Conservation (phyloP, 2,329 filamentous ascomycete species). For the Penicillium frequentans region DNA sequence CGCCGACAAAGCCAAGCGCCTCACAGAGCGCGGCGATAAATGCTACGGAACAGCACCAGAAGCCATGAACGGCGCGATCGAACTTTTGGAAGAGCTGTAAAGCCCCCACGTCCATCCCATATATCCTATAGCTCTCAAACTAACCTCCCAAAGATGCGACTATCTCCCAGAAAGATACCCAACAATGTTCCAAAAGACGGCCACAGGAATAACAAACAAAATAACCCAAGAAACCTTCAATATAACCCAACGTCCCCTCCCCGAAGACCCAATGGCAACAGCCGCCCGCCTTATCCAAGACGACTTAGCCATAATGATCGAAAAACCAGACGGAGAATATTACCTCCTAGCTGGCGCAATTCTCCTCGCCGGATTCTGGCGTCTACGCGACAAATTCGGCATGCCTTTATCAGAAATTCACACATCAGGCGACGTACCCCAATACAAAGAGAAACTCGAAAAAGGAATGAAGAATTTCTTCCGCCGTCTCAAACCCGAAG, state of each 20-base stretch:
- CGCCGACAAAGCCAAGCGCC: constrained; percentile 67
- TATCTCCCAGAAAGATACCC: constrained; percentile 79
- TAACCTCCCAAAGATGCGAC: constrained; percentile 35
- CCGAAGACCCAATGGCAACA: constrained; percentile 77
- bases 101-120: neutral
- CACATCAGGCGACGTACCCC: constrained; percentile 72
- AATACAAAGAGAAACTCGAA: constrained; percentile 69
- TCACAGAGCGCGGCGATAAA: constrained; percentile 64
- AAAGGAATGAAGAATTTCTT: constrained; percentile 83
- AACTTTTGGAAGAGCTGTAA: constrained; percentile 72
- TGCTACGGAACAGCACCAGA: constrained; percentile 69
- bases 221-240: constrained; percentile 72
- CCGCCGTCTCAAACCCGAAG: constrained; percentile 66
- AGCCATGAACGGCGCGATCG: constrained; percentile 69
- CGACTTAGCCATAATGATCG: constrained; percentile 81
- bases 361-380: constrained; percentile 80
- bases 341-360: constrained; percentile 76
- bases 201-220: constrained; percentile 67
- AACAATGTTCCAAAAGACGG: constrained; percentile 63
- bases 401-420: constrained; percentile 80
- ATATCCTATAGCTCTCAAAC: neutral
- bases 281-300: constrained; percentile 74
- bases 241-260: constrained; percentile 61
- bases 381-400: constrained; percentile 74
- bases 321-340: constrained; percentile 73